Base-by-base conservation (phyloP, 2,329 filamentous ascomycete genomes). In the Monosporascus sp. region DNA sequence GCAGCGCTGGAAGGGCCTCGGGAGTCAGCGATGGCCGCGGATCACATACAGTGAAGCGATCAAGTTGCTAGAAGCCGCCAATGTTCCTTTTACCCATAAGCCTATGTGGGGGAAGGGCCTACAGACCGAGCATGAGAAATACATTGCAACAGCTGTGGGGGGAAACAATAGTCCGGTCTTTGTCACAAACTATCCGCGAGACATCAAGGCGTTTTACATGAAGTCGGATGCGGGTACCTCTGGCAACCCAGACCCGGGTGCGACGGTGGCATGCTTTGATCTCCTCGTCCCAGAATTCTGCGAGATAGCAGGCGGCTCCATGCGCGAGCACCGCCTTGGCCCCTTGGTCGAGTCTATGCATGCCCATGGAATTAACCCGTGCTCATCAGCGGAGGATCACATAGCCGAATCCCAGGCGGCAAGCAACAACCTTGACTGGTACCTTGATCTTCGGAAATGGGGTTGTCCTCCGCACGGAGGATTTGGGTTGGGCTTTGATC, bases 121-220 rank as follows among this genome's bases (percentile, higher is more conserved):
- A 31, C 89, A 94, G 64, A 87, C 92, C 2, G 93, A 97, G 69
- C 94, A 99, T 72, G 94, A 99, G 73, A 90, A 85, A 67, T 96
- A 86, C 68, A 79, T 99, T 51, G 91, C 94, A 48, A 77, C 82
- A 50, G 57, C 70, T 49, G 71, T 75, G n/a, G 73, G 73, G 47
- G 72, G 74, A 31, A 74, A 74, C 41, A 70, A 69, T 60, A 74
- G 80, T 48, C 94, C 94, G 7, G 79, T 97, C 45, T 97, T 97
- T 67, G 85, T 99, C 59, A 97, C 92, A 15, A 80, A 97, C 69
- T 99, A 97, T 67, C 94, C 94, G n/a, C 83, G 83, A 59, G 76
- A 78, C 48, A 85, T 94, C 68, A 99, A 99, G 73, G 90, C 93
- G 11, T 99, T 97, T 72, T 99, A 92, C 71, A 92, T 91, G 88